Evolutionary conservation across 1,139 yeast species (phyloP), one percentile per base, ranked within the genome.

Genomic region (Suhomyces kunorum): DNA sequence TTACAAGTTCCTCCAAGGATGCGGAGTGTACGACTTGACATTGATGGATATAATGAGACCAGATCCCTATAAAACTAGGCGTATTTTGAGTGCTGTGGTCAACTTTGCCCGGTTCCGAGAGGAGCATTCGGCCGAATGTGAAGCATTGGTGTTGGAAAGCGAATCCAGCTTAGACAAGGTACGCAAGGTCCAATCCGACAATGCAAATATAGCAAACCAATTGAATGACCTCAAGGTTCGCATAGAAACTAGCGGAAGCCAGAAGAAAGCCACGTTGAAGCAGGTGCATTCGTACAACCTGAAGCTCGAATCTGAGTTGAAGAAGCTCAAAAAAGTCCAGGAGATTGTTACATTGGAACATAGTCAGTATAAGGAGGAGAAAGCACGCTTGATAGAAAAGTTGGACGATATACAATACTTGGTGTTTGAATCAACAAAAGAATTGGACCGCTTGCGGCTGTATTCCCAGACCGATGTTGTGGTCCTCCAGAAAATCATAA

Each of bases 61-160:
- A 0, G 96, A 88, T 17, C 72, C 87, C 0, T 63, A 61, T 34
- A 67, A 95, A 42, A 71, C 80, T 3, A 66, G 81, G 48, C 68
- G 94, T 35, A 72, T 87, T 14, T 61, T 89, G 22, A 87, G 96
- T 57, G 95, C 94, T 1, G 82, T 89, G 37, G 85, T 88, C 13
- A 88, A 89, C 56, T 89, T 79, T 67, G 95, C 95, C 2, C 66
- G 94, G 43, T 88, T 86, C 54, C 72, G 96, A 49, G 95, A 87
- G 53, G 87, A 82, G 48, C 81, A 86, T 41, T 77, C 85, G 57
- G 74, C 71, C 15, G 89, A 54, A 80, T 82, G 86, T 53, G 89
- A 83, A 54, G 51, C 74, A 19, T 66, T 82, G 32, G 77, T 83
- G 28, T 65, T 70, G 13, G 70, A 74, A 39, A 77, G 85, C 46